Percentiles rank a stretch among this genome's conserved stretches.
Evolutionary conservation across 23 red algal species (phyloP).

Genomic region (Chondrus crispus): DNA sequence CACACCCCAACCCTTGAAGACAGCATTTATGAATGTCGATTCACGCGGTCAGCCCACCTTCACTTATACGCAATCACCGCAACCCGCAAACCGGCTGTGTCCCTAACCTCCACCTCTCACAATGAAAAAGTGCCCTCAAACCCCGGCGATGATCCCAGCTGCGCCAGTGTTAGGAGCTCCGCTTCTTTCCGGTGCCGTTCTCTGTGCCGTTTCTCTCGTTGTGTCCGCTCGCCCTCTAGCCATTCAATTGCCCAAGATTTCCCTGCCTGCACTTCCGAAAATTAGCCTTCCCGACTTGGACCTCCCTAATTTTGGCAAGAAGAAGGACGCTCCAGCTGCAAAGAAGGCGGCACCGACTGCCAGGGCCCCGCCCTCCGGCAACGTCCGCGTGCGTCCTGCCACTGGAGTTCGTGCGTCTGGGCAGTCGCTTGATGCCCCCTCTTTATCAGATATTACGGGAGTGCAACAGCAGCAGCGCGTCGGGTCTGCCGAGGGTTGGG

Average conservation of each 20-base stretch:
- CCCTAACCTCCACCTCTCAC: too few species aligned
- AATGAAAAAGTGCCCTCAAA: too few species aligned
- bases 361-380: background rate
- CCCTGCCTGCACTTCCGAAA: slow-evolving; percentile 21
- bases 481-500: slow-evolving; percentile 12
- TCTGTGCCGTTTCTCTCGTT: background rate
- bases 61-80: too few species aligned
- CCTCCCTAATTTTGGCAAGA: slow-evolving; percentile 53
- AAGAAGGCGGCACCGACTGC: slow-evolving; percentile 1
- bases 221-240: slow-evolving; percentile 6
- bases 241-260: slow-evolving; percentile 24
- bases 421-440: slow-evolving; percentile 2
- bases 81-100: too few species aligned
- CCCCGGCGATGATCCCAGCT: background rate
- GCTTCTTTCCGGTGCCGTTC: background rate
- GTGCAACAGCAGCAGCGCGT: background rate
- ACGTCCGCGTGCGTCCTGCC: background rate
- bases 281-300: slow-evolving; percentile 47
- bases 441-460: background rate
- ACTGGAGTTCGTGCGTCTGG: background rate
- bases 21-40: too few species aligned
- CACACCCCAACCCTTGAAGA: too few species aligned
- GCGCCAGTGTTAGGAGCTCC: background rate
- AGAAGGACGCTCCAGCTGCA: background rate
- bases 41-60: too few species aligned